Evolutionary conservation across 768 basidiomycete species (phyloP), one percentile per base, ranked within the genome.

Genomic region (Auricularia cornea): DNA sequence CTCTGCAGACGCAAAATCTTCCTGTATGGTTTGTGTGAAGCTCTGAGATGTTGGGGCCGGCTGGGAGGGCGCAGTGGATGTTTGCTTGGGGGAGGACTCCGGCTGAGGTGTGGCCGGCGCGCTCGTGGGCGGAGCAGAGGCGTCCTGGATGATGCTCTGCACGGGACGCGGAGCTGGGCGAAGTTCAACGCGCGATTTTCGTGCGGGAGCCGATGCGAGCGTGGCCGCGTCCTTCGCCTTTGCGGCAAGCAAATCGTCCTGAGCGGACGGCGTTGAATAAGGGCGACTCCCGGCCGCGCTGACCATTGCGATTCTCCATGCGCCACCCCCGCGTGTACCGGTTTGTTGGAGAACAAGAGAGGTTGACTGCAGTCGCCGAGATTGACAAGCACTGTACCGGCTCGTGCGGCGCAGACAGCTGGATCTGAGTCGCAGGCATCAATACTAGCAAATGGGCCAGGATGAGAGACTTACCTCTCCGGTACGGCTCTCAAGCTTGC

Each of bases 1-100:
- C 60, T 81, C 78, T 35, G 91, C 91, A 59, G 87, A 81, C 28
- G 78, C 76, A 30, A 89, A 79, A 69, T 90, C 90, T 51, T 82
- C 79, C 63, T 83, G 81, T 5, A 84, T 81, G 3, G 79, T 78
- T 60, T 86, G 80, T 29, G 84, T 79, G 6, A 82, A 48, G 44
- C 16, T 18, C 20, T 1, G 11, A 18, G 35, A 38, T 14, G 35
- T 38, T 8, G 16, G 8, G 16, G 8, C 35, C 35, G 35, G 10
- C 51, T 52, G 12, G 51, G 51, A 1, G 11, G 11, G 11, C 28
- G n/a, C 10, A n/a, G 41, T 56, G 8, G 59, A n/a, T 3, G 59
- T 3, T 12, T 10, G 59, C 16, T 23, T n/a, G 10, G n/a, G 11
- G 59, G 29, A 8, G 12, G 30, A 48, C 12, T 20, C 1, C 12